Evolutionary conservation across 345 rosid species (phyloP), one percentile per base, ranked within the genome.

Genomic region (Eucalyptus grandis): DNA sequence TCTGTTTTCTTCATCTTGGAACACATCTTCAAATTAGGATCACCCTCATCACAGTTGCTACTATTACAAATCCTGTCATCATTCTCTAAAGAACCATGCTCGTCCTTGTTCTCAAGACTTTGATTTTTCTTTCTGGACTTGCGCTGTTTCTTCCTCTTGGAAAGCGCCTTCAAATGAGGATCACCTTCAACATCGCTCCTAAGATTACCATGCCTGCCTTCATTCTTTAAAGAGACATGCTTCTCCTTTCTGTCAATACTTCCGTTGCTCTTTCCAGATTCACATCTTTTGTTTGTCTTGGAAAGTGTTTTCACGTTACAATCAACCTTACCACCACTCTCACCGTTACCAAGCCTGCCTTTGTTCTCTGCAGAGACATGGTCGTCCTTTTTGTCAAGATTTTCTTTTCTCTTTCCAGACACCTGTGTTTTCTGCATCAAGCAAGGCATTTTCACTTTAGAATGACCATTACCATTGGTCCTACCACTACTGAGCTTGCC

Each of bases 181-280:
- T 90, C 91, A 92, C 93, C 91, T 88, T 93, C 90, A 49, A 89
- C 88, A 87, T 90, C 91, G 77, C 90, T 91, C 54, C 89, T 90
- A 87, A 24, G 17, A 43, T 88, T 89, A 90, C 93, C 86, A 88
- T 86, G 85, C 51, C 90, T 92, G 67, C 90, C 93, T 87, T 88
- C 93, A 31, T 91, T 89, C 87, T 49, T 91, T 46, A 90, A 87
- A 89, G 91, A 85, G 80, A 88, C n/a, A 51, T 67, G 90, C 82
- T 88, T 89, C 88, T 91, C 92, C 88, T 89, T 93, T 86, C 92
- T 92, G 88, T 91, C 94, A 87, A 91, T 47, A 86, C 86, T 56
- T 31, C 27, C 82, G 91, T 40, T 72, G 46, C 82, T 37, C 82
- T 37, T 77, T 40, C 85, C 85, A 43, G 47, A 77, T 9, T 21